phyloP scores from a whole-genome alignment of 2,329 filamentous ascomycete genomes.

The Ophiostoma populinum region DNA sequence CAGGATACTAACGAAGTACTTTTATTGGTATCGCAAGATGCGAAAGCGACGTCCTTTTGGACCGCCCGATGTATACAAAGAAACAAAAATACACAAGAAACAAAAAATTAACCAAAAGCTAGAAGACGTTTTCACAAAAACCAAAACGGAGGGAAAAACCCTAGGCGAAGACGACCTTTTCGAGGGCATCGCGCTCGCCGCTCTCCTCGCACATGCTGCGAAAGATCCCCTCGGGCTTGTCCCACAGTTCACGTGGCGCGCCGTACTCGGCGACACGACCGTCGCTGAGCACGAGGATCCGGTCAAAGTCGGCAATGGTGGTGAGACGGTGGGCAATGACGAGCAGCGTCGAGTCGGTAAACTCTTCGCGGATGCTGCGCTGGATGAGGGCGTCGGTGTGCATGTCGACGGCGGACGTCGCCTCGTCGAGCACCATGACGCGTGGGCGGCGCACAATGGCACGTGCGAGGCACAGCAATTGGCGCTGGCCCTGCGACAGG shows the following conservation, averaged over 20 bases:
- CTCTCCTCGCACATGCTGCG: conserved; percentile 45
- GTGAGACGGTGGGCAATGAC: conserved; percentile 63
- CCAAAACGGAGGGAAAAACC: too few relatives aligned
- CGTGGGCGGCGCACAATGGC: conserved; percentile 56
- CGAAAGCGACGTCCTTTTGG: too few relatives aligned
- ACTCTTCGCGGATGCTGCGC: conserved; percentile 54
- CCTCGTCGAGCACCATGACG: conserved; percentile 68
- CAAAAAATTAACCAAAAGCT: too few relatives aligned
- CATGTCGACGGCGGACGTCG: conserved; percentile 66
- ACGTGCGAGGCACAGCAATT: conserved; percentile 57
- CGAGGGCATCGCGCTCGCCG: conserved; percentile 37
- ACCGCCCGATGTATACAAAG: too few relatives aligned
- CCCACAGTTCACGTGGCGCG: conserved; percentile 43
- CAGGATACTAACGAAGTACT: too few relatives aligned
- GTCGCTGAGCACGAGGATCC: conserved; percentile 53
- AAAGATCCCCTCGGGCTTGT: conserved; percentile 34
- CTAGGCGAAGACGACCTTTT: conserved; percentile 28
- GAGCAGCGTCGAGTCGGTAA: conserved; percentile 48
- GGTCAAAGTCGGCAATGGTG: conserved; percentile 62
- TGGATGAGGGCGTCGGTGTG: conserved; percentile 58
- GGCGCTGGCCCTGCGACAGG: conserved; percentile 58
- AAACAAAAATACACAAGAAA: too few relatives aligned
- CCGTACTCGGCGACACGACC: conserved; percentile 53
- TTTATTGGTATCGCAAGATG: too few relatives aligned
- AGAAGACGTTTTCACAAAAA: too few relatives aligned